Evolutionary conservation across 371 early-diverging fungal species (phyloP), one percentile per base, ranked within the genome.

Genomic region (Batkoa obscura): DNA sequence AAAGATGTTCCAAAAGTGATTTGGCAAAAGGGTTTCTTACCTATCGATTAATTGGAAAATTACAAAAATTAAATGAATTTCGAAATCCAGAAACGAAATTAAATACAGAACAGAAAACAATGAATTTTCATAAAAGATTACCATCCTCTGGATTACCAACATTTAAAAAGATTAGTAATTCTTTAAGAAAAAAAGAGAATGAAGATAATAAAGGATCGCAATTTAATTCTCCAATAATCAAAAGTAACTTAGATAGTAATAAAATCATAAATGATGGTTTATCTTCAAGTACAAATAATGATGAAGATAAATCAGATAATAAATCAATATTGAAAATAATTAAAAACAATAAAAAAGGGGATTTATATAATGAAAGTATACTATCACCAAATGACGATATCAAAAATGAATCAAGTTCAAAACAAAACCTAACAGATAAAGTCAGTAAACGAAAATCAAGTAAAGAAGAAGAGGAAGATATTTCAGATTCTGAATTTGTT

Each of bases 191-290:
- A 23, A 17, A 39, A 12, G 15, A 53, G 38, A 5, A 35, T 15
- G 15, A 15, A 13, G 45, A 23, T 23, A 23, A 45, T 45, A 15
- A 5, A 5, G 12, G 5, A 15, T 13, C 45, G 5, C 8, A 8
- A n/a, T 45, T 45, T 45, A 45, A 45, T 15, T 32, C 48, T 54
- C 31, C 67, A 64, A 8, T 56, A 38, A 35, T 38, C 23, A 35
- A 53, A 31, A 5, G 38, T 15, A 15, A 15, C 5, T 13, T 13
- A 13, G 45, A 45, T 45, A 1, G 12, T 15, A 15, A 5, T 5
- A 23, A 13, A 12, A 41, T n/a, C 10, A 15, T 45, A 15, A 45
- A 45, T 15, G 45, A 45, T 15, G 45, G 45, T 5, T 15, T 45
- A 6, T 45, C 45, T 6, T 45, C 45, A 6, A 45, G 45, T 45